Evolutionary conservation across 2,329 filamentous ascomycete genomes (phyloP).

Genomic region (Nemania diffusa): DNA sequence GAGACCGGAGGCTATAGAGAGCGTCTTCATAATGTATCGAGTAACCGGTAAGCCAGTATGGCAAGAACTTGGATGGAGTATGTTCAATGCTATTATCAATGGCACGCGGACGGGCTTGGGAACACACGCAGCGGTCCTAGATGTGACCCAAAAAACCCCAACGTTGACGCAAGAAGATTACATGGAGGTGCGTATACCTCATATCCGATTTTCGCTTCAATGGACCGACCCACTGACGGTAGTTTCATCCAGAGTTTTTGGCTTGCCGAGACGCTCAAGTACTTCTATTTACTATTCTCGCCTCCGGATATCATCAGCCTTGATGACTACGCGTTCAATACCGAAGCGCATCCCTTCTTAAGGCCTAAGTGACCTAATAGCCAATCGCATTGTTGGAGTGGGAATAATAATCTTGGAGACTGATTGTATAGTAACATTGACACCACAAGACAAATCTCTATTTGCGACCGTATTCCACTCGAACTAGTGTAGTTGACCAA

Average conservation of each 20-base stretch:
- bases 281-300: conserved; percentile 56
- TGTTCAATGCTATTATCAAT: conserved; percentile 46
- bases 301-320: conserved; percentile 65
- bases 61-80: conserved; percentile 48
- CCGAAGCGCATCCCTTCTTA: conserved; percentile 53
- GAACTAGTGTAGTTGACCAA: conserved; percentile 7
- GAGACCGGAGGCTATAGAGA: conserved; percentile 50
- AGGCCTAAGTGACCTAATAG: conserved; percentile 22
- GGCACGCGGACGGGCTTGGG: conserved; percentile 43
- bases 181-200: conserved; percentile 48
- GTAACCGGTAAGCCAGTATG: conserved; percentile 45
- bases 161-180: conserved; percentile 57
- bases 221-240: conserved; percentile 7
- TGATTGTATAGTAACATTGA: conserved; percentile 4
- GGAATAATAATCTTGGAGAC: background rate
- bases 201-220: background rate
- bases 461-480: background rate
- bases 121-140: conserved; percentile 44
- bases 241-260: conserved; percentile 65
- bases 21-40: conserved; percentile 49
- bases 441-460: background rate
- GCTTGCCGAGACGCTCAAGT: conserved; percentile 71
- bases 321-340: conserved; percentile 67
- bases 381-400: background rate
- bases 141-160: conserved; percentile 59